These are phyloP conservation scores for Pseudozyma sp. DNA, from an alignment of 1,284 basidiomycete species.

Conservation along the genomic window DNA sequence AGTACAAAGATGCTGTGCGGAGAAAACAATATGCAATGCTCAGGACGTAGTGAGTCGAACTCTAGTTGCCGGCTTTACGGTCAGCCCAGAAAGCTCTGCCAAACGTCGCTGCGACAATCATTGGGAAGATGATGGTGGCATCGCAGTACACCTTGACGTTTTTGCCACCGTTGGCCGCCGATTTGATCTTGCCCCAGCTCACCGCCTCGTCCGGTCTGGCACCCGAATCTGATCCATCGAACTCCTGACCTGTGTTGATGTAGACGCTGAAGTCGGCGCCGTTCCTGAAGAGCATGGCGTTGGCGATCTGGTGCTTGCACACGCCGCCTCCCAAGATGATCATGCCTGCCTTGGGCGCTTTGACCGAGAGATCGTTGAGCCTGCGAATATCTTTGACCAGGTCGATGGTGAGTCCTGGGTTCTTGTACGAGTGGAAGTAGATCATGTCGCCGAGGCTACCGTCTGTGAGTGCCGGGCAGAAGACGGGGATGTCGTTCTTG, in stretches of 20 bases:
- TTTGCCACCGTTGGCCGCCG: constrained; percentile 76
- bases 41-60: not conserved
- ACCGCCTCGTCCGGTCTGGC: constrained; percentile 97
- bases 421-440: constrained; percentile 88
- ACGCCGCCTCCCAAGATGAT: constrained; percentile 97
- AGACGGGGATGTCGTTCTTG: constrained; percentile 94
- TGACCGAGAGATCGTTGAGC: constrained; percentile 89
- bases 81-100: constrained; percentile 65
- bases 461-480: constrained; percentile 97
- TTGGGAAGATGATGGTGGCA: constrained; percentile 88
- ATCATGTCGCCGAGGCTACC: constrained; percentile 99
- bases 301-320: constrained; percentile 99
- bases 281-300: constrained; percentile 98
- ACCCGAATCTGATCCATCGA: constrained; percentile 97
- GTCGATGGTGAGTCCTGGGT: constrained; percentile 86
- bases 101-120: constrained; percentile 88
- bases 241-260: constrained; percentile 99
- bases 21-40: not conserved
- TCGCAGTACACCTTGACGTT: constrained; percentile 85
- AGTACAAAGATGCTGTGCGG: constrained; percentile 17
- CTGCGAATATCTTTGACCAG: constrained; percentile 93
- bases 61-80: constrained; percentile 8
- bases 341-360: constrained; percentile 94
- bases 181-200: constrained; percentile 98
- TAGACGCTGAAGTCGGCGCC: constrained; percentile 98